Evolutionary conservation across 1,284 basidiomycete genomes (phyloP), one percentile per base, ranked within the genome.

Genomic region (Lentinula novae-zelandiae): DNA sequence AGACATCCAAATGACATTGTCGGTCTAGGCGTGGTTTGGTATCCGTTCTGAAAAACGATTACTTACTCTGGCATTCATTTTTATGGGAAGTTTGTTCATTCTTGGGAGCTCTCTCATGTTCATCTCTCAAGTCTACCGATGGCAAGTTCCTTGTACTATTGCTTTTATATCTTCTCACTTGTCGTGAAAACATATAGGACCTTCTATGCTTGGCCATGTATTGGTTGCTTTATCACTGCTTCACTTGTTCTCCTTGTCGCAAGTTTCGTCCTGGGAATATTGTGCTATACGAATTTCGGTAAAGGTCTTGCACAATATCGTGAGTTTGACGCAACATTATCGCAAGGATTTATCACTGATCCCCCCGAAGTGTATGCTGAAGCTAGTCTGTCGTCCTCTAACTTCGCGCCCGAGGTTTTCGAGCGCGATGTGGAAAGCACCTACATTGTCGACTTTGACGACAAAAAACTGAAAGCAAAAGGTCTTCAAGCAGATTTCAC

Each of bases 151-250:
- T 36, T 53, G 22, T 44, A 53, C 17, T 33, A 52, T 6, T 10
- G 51, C 17, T 44, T 40, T 1, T 31, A 2, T 27, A 12, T 15
- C 33, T 52, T 10, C 17, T 2, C 5, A 17, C 7, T 12, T 13
- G 20, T 31, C 8, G 4, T 20, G 31, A 33, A 38, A 48, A 5
- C 57, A 46, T 44, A 46, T 27, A 78, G 76, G 77, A 78, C 78
- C 2, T 84, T 82, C 71, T 58, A 80, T 53, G 76, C 82, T 63
- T 87, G 83, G 83, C 79, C 82, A 0, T 83, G 80, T 68, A 76
- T 85, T 51, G 82, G 74, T 15, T 74, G 73, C 69, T 75, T 78
- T 63, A 80, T 78, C 3, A 72, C 79, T 22, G 71, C 77, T 9
- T 81, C 83, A 0, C 74, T 83, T 62, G 62, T 79, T 33, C 72